phyloP scores from a whole-genome alignment of 768 basidiomycete species.

The Leccinum aurantiacum region DNA sequence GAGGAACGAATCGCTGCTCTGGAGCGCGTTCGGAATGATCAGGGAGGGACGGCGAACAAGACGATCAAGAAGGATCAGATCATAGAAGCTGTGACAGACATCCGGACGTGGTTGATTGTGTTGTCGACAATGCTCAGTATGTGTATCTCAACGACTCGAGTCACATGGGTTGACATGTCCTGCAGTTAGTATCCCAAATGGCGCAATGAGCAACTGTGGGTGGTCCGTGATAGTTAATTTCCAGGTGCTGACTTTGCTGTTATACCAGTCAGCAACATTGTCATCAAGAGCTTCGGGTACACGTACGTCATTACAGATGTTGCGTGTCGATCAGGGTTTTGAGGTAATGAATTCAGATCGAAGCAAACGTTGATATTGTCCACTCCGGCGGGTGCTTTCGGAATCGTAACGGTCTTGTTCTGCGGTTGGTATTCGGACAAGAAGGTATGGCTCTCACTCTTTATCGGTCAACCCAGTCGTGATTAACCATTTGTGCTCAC shows the following conservation, averaged over 20 bases:
- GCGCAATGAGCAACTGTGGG: constrained; percentile 62
- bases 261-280: constrained; percentile 53
- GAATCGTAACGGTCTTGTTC: constrained; percentile 45
- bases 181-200: constrained; percentile 65
- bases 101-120: constrained; percentile 63
- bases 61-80: constrained; percentile 58
- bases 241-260: background rate
- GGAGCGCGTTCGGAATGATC: constrained; percentile 66
- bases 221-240: background rate
- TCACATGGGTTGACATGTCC: background rate
- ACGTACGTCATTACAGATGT: constrained; percentile 40
- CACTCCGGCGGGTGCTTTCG: constrained; percentile 55
- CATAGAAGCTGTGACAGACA: constrained; percentile 53
- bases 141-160: constrained; percentile 14
- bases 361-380: constrained; percentile 60
- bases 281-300: constrained; percentile 64
- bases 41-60: constrained; percentile 63
- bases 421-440: constrained; percentile 69
- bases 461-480: background rate
- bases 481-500: background rate
- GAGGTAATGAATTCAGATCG: constrained; percentile 38
- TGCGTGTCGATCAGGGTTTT: background rate
- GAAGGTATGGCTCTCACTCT: constrained; percentile 39
- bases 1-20: constrained; percentile 63
- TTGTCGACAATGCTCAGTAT: constrained; percentile 57